Conservation (phyloP, 495 filamentous ascomycete species). For the Tuber indicum region DNA sequence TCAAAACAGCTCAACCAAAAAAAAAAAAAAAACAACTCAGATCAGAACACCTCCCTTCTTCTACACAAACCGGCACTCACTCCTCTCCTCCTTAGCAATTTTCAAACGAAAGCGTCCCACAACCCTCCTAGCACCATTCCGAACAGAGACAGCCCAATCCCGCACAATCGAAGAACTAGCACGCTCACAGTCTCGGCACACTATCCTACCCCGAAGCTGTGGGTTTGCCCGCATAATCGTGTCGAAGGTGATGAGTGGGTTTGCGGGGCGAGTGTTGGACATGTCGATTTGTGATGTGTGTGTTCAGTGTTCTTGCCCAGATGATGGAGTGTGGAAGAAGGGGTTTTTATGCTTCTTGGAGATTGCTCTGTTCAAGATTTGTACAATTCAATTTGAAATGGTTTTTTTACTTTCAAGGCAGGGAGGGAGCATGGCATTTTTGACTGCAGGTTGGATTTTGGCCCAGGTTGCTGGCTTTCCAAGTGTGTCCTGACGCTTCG, state of each 20-base stretch:
- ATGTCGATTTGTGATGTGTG: neutral
- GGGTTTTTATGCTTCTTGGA: neutral
- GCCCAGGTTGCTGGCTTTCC: too few relatives aligned
- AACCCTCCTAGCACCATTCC: neutral
- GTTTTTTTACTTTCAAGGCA: neutral
- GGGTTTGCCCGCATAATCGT: neutral
- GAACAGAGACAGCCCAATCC: neutral
- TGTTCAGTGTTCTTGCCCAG: neutral
- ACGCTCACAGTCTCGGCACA: neutral
- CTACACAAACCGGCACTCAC: neutral
- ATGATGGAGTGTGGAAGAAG: neutral
- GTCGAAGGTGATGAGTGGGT: neutral
- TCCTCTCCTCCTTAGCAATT: neutral
- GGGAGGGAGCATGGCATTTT: neutral
- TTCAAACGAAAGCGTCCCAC: neutral
- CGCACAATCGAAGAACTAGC: neutral
- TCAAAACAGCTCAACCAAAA: neutral
- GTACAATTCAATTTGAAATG: neutral
- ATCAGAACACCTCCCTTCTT: neutral
- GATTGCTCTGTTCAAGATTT: neutral
- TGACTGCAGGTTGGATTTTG: neutral
- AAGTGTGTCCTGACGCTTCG: neutral
- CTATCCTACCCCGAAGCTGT: neutral
- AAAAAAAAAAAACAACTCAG: neutral
- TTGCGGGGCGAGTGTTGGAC: neutral